These are phyloP conservation scores for Fragaria ananassa DNA, from an alignment of 306 rosid genomes.

Conservation along the genomic window DNA sequence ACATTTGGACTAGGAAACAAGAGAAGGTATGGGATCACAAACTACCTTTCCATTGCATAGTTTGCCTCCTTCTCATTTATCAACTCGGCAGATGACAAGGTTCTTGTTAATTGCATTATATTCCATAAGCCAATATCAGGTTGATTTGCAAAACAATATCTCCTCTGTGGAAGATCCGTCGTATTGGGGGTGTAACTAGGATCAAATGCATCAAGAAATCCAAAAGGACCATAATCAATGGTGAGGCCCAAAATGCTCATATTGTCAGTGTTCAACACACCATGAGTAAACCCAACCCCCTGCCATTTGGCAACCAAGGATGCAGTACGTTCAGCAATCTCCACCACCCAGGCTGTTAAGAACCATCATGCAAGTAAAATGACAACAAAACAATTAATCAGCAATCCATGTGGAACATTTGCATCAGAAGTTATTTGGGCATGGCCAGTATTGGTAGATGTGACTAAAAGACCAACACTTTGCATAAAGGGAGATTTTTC, in stretches of 20 bases:
- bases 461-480: neutral
- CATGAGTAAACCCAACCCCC: conserved; percentile 98
- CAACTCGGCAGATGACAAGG: conserved; percentile 68
- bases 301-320: conserved; percentile 93
- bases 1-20: conserved; percentile 1
- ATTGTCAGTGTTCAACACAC: conserved; percentile 97
- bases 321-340: conserved; percentile 93
- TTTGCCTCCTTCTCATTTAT: conserved; percentile 87
- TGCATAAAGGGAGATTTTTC: neutral
- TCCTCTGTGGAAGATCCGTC: conserved; percentile 97
- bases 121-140: conserved; percentile 98
- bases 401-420: neutral
- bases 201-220: conserved; percentile 99
- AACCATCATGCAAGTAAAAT: conserved; percentile 22
- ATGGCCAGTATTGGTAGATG: neutral
- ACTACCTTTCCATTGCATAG: conserved; percentile 95
- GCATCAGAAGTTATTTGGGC: neutral
- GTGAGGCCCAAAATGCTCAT: conserved; percentile 99
- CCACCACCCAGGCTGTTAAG: conserved; percentile 84
- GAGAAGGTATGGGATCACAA: conserved; percentile 14
- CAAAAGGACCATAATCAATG: conserved; percentile 96
- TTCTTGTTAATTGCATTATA: conserved; percentile 69
- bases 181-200: conserved; percentile 94
- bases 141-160: conserved; percentile 98
- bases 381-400: conserved; percentile 12